Conservation (phyloP, 768 basidiomycete genomes). For the Gloeophyllum trabeum region DNA sequence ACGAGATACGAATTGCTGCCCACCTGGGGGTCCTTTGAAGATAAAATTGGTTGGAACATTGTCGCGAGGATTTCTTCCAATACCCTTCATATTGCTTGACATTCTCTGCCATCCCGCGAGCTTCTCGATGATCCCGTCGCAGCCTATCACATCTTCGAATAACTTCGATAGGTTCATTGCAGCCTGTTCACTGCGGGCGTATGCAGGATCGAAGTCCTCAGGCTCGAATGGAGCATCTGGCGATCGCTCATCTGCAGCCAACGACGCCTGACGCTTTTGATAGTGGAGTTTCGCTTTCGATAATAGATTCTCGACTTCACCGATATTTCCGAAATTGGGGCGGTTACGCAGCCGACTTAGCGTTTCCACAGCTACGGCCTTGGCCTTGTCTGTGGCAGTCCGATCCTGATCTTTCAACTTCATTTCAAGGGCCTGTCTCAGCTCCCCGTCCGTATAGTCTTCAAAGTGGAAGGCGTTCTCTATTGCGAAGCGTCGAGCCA, state of each 20-base stretch:
- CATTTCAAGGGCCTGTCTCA: conserved; percentile 36
- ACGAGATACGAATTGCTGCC: conserved; percentile 6
- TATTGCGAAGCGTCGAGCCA: conserved; percentile 54
- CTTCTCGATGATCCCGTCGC: conserved; percentile 37
- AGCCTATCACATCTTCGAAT: conserved; percentile 55
- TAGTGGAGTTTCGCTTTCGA: conserved; percentile 13
- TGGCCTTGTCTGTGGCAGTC: conserved; percentile 42
- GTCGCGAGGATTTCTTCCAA: conserved; percentile 31
- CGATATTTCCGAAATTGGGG: conserved; percentile 21
- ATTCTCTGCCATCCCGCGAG: conserved; percentile 42
- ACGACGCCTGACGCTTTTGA: conserved; percentile 11
- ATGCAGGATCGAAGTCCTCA: conserved; percentile 54
- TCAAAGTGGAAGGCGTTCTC: conserved; percentile 63
- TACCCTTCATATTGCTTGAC: conserved; percentile 27
- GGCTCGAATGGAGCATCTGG: conserved; percentile 24
- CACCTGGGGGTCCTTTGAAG: conserved; percentile 67
- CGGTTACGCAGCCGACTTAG: conserved; percentile 16
- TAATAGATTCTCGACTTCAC: conserved; percentile 21
- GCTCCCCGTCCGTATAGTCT: conserved; percentile 45
- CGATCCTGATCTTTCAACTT: conserved; percentile 52
- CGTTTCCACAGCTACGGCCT: conserved; percentile 40
- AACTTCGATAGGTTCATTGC: conserved; percentile 38
- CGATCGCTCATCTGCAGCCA: conserved; percentile 8
- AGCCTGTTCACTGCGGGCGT: conserved; percentile 35
- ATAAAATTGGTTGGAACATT: conserved; percentile 53